A percentile compares a stretch with the other conserved stretches of the same genome.
phyloP scores from a whole-genome alignment of 139 green algal genomes.

The Chlorella sp. region DNA sequence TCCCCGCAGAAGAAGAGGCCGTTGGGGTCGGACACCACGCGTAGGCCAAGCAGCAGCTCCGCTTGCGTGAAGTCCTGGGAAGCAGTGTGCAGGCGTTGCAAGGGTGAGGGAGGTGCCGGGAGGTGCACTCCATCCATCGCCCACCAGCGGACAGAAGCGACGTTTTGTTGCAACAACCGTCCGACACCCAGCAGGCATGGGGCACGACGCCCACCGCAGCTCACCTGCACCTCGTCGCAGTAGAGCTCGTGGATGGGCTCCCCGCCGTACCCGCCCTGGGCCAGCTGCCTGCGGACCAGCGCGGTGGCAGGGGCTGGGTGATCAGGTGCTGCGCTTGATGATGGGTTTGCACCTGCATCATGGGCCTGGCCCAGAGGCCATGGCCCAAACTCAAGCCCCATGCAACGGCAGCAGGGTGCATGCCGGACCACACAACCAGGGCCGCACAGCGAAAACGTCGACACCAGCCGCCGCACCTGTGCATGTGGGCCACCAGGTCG shows the following conservation, averaged over 20 bases:
- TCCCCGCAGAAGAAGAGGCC: constrained; percentile 83
- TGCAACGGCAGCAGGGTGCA: no score
- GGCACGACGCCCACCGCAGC: no score
- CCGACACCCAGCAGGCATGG: no score
- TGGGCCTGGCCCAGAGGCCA: no score
- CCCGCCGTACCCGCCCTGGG: constrained; percentile 57
- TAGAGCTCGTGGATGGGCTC: constrained; percentile 70
- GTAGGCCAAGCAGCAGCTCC: constrained; percentile 78
- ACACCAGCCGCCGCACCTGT: constrained; percentile 12
- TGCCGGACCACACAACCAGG: no score
- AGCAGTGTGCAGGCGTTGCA: neutral
- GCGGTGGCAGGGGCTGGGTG: no score
- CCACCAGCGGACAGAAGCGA: no score
- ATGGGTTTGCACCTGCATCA: no score
- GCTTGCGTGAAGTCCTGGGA: constrained; percentile 81
- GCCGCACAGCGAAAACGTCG: no score
- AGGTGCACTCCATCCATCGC: neutral
- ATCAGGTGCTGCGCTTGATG: no score
- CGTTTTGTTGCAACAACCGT: no score
- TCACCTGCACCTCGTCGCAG: constrained; percentile 78
- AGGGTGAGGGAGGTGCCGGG: neutral
- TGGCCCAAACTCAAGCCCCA: no score
- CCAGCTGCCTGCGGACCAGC: constrained; percentile 35
- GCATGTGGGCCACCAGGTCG: constrained; percentile 75
- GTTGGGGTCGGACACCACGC: constrained; percentile 53